Conservation (phyloP, 2,329 filamentous ascomycete genomes). For the Colletotrichum tamarilloi region DNA sequence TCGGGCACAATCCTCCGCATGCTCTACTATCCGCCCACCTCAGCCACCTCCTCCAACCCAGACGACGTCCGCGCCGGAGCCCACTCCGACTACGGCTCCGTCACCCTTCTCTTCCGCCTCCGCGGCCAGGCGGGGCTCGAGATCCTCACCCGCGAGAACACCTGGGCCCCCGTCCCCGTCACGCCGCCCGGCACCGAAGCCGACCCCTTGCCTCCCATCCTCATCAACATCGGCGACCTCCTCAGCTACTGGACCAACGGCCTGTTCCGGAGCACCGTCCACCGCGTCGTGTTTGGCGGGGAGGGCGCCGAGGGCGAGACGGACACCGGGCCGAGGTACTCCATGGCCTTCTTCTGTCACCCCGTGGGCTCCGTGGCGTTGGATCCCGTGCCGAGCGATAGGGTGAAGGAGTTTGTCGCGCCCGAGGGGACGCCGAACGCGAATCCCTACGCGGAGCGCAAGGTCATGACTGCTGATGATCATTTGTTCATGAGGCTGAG, state of each 20-base stretch:
- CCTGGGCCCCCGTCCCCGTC: conserved; percentile 75
- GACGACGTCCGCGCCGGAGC: conserved; percentile 86
- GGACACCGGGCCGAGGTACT: conserved; percentile 66
- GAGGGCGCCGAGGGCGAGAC: conserved; percentile 53
- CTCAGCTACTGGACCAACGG: conserved; percentile 92
- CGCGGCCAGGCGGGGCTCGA: conserved; percentile 88
- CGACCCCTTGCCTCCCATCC: conserved; percentile 75
- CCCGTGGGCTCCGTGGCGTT: conserved; percentile 65
- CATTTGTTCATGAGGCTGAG: conserved; percentile 71
- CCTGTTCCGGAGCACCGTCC: conserved; percentile 86
- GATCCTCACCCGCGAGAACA: conserved; percentile 70
- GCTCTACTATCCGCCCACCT: conserved; percentile 75
- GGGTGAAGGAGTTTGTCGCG: conserved; percentile 58
- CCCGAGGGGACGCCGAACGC: conserved; percentile 43
- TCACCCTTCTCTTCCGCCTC: conserved; percentile 86
- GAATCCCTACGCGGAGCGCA: conserved; percentile 63
- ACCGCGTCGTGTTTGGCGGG: conserved; percentile 80
- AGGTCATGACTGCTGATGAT: conserved; percentile 71
- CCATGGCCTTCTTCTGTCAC: conserved; percentile 77
- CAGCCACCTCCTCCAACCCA: conserved; percentile 53
- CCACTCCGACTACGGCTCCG: conserved; percentile 85
- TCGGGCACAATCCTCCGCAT: conserved; percentile 74
- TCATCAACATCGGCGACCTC: conserved; percentile 80
- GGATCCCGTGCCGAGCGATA: conserved; percentile 69
- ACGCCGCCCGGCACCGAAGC: conserved; percentile 68